Percentiles rank a stretch among this genome's conserved stretches.
Conservation (phyloP, 176 grass and related monocot species). For the Secale cereale region DNA sequence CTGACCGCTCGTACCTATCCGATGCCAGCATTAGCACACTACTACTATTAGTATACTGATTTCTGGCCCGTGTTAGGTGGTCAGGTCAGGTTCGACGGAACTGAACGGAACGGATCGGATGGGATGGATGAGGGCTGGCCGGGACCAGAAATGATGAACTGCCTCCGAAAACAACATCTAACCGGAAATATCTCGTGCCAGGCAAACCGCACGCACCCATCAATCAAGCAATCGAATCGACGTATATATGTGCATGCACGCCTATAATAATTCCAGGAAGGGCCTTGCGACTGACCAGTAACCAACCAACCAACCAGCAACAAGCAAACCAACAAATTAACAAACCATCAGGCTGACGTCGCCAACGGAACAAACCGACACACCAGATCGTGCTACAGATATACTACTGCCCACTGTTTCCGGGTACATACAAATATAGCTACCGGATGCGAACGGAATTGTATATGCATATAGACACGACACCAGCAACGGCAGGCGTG, state of each 20-base stretch:
- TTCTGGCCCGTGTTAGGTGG: neutral
- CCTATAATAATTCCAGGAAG: neutral
- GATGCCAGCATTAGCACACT: neutral
- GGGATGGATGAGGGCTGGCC: slow-evolving; percentile 1
- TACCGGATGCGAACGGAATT: no score
- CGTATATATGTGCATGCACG: neutral
- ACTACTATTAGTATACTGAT: neutral
- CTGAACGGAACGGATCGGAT: neutral
- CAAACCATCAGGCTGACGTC: slow-evolving; percentile 19
- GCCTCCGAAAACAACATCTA: slow-evolving; percentile 31
- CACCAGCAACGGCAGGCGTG: no score
- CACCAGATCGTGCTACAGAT: neutral
- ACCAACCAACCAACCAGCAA: slow-evolving; percentile 3
- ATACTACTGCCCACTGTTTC: neutral
- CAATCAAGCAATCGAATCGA: neutral
- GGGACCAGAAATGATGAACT: slow-evolving; percentile 33
- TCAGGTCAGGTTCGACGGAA: neutral
- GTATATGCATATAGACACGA: no score
- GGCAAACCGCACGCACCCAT: neutral
- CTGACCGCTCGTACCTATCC: neutral
- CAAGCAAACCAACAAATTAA: neutral
- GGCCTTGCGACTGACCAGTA: neutral
- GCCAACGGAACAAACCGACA: slow-evolving; percentile 39
- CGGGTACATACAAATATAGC: no score
- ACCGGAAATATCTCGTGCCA: slow-evolving; percentile 16